Base-by-base conservation (phyloP, 345 rosid species). In the Conringia planisiliqua region DNA sequence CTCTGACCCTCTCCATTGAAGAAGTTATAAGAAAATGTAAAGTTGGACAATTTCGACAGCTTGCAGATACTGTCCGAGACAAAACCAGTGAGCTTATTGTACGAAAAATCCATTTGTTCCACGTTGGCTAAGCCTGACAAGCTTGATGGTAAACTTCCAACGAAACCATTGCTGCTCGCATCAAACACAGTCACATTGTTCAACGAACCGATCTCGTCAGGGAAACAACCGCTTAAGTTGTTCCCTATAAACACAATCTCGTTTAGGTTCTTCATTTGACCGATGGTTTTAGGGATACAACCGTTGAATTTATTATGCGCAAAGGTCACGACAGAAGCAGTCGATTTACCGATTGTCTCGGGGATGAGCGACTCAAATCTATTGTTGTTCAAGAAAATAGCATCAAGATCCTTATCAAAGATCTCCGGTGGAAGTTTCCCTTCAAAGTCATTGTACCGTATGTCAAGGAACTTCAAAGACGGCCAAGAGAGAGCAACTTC, bases 371-470 rank as follows among this genome's bases (percentile, higher is more conserved):
- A 85, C 24, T 82, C 75, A 72, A 94, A 91, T 51, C 98, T 78
- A 65, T 94, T 94, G 74, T 91, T 72, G 81, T 94, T 91, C 81
- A 94, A 62, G 75, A 94, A 87, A 68, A 91, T 40, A 1, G 95
- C 95, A 43, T 94, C 98, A 0, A 91, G 76, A 6, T 78, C 82
- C 77, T 55, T 85, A 17, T 80, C 58, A 44, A 94, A 94, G 29
- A 90, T 66, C 50, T 69, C 74, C 0, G 83, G 68, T 0, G 97
- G 97, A 52, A 94, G 24, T 47, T 72, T 40, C 0, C 97, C 97
- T 64, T 91, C 98, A 36, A 93, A 93, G 42, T 88, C 75, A 7
- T 93, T 93, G 83, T 62, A 93, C 32, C 98, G 74, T 50, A 94
- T 2, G 43, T 94, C 98, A 47, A 94, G 61, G 17, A 62, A 91